These are phyloP conservation scores for Poa annua DNA, from an alignment of 176 grass and related monocot species.

Conservation along the genomic window DNA sequence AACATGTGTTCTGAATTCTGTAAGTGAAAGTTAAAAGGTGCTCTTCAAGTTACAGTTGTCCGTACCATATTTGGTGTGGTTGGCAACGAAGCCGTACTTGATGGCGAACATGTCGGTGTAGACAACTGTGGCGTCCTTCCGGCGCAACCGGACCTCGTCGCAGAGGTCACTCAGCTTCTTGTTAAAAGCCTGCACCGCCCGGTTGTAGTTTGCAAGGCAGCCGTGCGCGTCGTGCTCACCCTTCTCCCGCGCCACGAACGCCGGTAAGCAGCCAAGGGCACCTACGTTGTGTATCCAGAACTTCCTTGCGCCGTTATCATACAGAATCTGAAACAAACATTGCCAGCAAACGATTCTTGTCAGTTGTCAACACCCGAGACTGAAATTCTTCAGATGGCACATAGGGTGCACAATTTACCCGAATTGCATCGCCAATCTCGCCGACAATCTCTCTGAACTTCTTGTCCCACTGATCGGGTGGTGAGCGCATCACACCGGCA, in stretches of 20 bases:
- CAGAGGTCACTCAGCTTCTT: slow-evolving; percentile 59
- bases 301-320: slow-evolving; percentile 68
- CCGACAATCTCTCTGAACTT: slow-evolving; percentile 48
- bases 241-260: slow-evolving; percentile 55
- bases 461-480: slow-evolving; percentile 46
- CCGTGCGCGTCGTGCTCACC: slow-evolving; percentile 55
- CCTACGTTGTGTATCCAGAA: slow-evolving; percentile 83
- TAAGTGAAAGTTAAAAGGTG: not conserved
- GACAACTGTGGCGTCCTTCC: slow-evolving; percentile 70
- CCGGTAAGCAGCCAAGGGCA: slow-evolving; percentile 80
- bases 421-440: slow-evolving; percentile 56
- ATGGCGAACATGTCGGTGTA: slow-evolving; percentile 88
- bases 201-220: slow-evolving; percentile 60
- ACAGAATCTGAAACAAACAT: slow-evolving; percentile 52
- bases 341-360: not conserved
- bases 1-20: not conserved
- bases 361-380: not conserved
- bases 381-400: not conserved
- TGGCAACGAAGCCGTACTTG: slow-evolving; percentile 85
- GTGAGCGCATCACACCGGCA: slow-evolving; percentile 38
- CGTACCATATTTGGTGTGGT: slow-evolving; percentile 75
- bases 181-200: slow-evolving; percentile 67
- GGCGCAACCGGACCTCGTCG: slow-evolving; percentile 45
- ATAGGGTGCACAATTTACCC: slow-evolving; percentile 28
- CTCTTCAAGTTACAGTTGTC: not conserved